Evolutionary conservation across 345 rosid genomes (phyloP).

Genomic region (Gossypium thurberi): DNA sequence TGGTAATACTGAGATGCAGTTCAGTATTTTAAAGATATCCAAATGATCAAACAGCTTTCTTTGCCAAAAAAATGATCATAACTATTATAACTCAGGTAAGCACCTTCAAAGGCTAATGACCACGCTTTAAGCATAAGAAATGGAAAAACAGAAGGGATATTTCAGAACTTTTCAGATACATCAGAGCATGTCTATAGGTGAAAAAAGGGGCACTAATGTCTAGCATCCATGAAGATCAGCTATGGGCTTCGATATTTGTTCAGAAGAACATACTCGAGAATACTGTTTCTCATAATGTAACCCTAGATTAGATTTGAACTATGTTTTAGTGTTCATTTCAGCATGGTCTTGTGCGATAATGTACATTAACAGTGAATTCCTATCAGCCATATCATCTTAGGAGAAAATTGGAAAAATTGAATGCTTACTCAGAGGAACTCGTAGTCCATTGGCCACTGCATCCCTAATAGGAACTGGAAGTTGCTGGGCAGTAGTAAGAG

Average conservation of each 20-base stretch:
- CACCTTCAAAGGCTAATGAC: background rate
- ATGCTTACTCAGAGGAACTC: conserved; percentile 72
- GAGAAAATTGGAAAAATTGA: background rate
- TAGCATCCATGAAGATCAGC: background rate
- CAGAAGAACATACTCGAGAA: background rate
- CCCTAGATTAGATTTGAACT: conserved; percentile 1
- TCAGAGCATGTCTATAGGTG: background rate
- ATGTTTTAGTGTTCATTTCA: background rate
- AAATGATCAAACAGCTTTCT: background rate
- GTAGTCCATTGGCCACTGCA: conserved; percentile 58
- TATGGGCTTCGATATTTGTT: background rate
- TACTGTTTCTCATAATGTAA: background rate
- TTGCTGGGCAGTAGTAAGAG: conserved; percentile 56
- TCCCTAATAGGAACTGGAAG: conserved; percentile 73
- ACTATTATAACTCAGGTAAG: background rate
- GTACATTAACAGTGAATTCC: background rate
- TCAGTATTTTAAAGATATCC: background rate
- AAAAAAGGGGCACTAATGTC: background rate
- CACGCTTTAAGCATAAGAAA: background rate
- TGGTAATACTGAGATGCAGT: background rate
- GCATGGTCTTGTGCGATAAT: background rate
- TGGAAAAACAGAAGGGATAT: background rate
- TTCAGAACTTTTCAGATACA: background rate
- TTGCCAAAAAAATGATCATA: background rate
- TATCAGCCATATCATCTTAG: background rate